Base-by-base conservation (phyloP, 257 asterid genomes). In the Plectranthus barbatus region DNA sequence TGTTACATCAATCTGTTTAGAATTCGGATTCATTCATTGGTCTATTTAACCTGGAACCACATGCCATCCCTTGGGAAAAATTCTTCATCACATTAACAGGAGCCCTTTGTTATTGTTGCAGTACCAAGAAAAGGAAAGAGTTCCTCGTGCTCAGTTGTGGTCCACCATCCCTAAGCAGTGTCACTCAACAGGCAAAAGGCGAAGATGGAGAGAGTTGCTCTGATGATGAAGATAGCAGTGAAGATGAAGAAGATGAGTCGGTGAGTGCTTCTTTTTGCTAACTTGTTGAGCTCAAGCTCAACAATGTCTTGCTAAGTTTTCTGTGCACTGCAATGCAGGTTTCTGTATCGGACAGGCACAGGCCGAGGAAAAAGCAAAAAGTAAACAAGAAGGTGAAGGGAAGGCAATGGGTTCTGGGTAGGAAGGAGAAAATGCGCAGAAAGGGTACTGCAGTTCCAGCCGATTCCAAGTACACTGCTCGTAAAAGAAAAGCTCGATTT, bases 111-210 rank as follows among this genome's bases (percentile, higher is more conserved):
- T 53, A 53, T 63, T 71, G 68, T 61, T 58, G 56, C 90, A 89
- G 98, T 67, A 49, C 99, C 9, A 92, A 89, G 84, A 85, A 51
- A 62, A 81, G 95, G 78, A 92, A 92, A 73, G 99, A 86, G 67
- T 92, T 81, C 80, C 86, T 92, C 39, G 99, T 89, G 67, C 93
- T 92, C 57, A 86, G 87, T 19, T 92, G 99, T 80, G 96, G 98
- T 39, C 79, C 88, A 0, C 77, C 86, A 19, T 92, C 98, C 23
- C 73, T 86, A 63, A 80, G 83, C 67, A 81, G 76, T 42, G 81
- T 82, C 33, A 70, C 85, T 40, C 85, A 93, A 18, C 68, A 64
- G 13, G 91, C 77, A 62, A 83, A 82, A 79, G 86, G 72, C 13
- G 97, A 89, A 78, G 94, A 81, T 44, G 96, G 76, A 39, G 94